Base-by-base conservation (phyloP, 192 early-diverging fungal genomes). In the Podila horticola region DNA sequence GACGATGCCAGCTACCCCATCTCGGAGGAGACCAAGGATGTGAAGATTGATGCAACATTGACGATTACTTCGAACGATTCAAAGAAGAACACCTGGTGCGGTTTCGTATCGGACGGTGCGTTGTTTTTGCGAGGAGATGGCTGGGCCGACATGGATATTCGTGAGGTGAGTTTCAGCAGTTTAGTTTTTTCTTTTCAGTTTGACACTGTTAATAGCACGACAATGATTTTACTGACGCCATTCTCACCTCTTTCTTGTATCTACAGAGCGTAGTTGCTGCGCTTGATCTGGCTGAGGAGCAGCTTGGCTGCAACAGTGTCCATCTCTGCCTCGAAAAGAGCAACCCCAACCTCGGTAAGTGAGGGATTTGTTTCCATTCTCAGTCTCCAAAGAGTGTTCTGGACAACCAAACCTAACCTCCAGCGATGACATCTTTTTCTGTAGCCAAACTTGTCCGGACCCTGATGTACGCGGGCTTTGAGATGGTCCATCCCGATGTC, bases 381-480 rank as follows among this genome's bases (percentile, higher is more conserved):
- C 41, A 17, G 3, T 45, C 15, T 41, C 41, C 1, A 15, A 45
- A 45, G 41, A 45, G 15, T 45, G 41, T 45, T 15, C 41, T 45
- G 41, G 41, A 17, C 12, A 15, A 17, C 15, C 1, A 45, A 15
- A 17, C 41, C 15, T 45, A 45, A 45, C 41, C 0, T 26, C 29
- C 29, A 49, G 36, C 26, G 29, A 31, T 26, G 55, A 19, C 20
- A 13, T 17, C 17, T 26, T 49, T 65, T 60, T 36, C 12, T 13
- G 69, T 85, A 51, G 86, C 84, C 4, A 72, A 74, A 45, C 83
- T 91, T 70, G 88, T 85, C 11, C 86, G 90, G 55, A 88, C 90
- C 10, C 84, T 91, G 64, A 69, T 91, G 86, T 91, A 91, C 82
- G 86, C 90, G 31, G 88, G 90, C 8, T 91, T 91, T 58, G 88